Conservation (phyloP, 2,329 filamentous ascomycete genomes). For the Diaporthe eres region DNA sequence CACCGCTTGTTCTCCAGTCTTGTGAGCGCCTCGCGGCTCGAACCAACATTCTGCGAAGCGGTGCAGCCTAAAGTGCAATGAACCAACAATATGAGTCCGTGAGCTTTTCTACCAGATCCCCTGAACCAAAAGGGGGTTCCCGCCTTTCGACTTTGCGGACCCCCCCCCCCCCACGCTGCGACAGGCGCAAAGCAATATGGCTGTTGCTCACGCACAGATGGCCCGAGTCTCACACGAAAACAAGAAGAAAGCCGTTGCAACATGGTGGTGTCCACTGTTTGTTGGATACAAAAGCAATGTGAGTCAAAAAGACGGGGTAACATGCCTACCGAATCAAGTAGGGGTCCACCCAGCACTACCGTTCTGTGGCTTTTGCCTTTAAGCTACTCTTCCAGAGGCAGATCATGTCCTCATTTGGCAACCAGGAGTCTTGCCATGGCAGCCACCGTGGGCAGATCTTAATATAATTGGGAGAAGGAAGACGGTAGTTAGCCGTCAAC, state of each 20-base stretch:
- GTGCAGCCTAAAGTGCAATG: not conserved
- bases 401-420: constrained; percentile 10
- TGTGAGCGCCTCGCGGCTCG: not conserved
- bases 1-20: constrained; percentile 1
- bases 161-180: not conserved
- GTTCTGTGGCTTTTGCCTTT: constrained; percentile 19
- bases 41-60: not conserved
- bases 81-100: not conserved
- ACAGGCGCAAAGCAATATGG: constrained; percentile 5
- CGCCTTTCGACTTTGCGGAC: not conserved
- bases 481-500: constrained; percentile 25
- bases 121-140: not conserved
- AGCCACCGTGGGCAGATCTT: constrained; percentile 25
- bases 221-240: constrained; percentile 26
- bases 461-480: constrained; percentile 23
- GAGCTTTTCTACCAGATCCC: not conserved
- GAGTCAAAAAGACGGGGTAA: constrained; percentile 9
- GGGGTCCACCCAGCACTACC: constrained; percentile 15
- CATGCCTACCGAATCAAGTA: constrained; percentile 12
- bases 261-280: not conserved
- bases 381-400: not conserved
- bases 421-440: not conserved
- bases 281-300: constrained; percentile 28
- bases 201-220: constrained; percentile 19
- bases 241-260: constrained; percentile 34